Percentiles rank a stretch among this genome's conserved stretches.
These are phyloP conservation scores for Limnanthes douglasii DNA, from an alignment of 345 rosid genomes.

Conservation along the genomic window DNA sequence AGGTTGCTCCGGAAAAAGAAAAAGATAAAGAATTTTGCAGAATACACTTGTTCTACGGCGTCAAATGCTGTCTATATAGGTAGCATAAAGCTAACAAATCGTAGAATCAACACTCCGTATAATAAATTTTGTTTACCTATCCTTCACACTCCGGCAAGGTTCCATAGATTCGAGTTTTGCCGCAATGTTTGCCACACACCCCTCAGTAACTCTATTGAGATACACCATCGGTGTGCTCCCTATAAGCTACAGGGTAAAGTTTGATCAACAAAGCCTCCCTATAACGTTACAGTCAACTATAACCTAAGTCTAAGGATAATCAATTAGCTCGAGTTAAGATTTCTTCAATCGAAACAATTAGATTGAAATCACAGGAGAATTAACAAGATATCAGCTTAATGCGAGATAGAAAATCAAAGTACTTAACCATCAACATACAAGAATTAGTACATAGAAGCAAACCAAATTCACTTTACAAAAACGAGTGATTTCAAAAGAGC, in stretches of 20 bases:
- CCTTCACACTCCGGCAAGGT: conserved; percentile 88
- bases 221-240: conserved; percentile 89
- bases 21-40: no score
- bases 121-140: conserved; percentile 33
- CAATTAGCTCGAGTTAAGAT: no score
- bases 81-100: not conserved
- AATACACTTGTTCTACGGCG: no score
- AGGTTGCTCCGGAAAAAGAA: not conserved
- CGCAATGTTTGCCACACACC: conserved; percentile 71
- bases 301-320: no score
- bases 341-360: not conserved
- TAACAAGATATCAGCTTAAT: conserved; percentile 1
- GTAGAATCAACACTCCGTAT: not conserved
- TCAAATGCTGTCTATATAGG: not conserved
- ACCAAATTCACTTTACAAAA: not conserved
- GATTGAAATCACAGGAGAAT: not conserved
- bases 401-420: not conserved
- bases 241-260: conserved; percentile 36
- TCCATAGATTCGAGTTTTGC: conserved; percentile 99
- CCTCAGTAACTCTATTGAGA: conserved; percentile 66
- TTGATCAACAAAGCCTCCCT: not conserved
- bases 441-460: not conserved
- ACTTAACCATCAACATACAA: not conserved
- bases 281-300: no score
- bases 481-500: not conserved